Percentiles rank a stretch among this genome's conserved stretches.
These are phyloP conservation scores for Chiua virens DNA, from an alignment of 768 basidiomycete genomes.

Conservation along the genomic window DNA sequence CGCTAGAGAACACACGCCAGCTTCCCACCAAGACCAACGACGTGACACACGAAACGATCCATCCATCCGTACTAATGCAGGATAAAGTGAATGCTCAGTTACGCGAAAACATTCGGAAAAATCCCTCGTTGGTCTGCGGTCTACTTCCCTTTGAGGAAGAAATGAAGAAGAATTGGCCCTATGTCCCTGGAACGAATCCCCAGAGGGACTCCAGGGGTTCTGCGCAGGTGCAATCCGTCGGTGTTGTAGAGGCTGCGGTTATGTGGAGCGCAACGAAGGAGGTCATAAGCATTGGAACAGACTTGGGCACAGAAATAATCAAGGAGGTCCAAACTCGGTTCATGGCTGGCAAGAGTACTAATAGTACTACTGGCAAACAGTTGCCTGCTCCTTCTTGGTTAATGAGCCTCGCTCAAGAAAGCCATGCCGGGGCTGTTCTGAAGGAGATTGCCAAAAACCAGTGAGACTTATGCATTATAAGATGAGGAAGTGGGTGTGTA, in stretches of 20 bases:
- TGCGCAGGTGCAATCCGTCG: constrained; percentile 4
- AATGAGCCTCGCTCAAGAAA: constrained; percentile 24
- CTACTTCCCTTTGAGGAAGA: constrained; percentile 55
- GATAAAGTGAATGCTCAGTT: constrained; percentile 35
- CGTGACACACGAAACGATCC: constrained; percentile 59
- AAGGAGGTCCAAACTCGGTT: constrained; percentile 20
- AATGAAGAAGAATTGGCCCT: constrained; percentile 49
- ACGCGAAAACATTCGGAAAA: constrained; percentile 33
- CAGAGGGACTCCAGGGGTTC: constrained; percentile 8
- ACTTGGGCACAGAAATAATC: constrained; percentile 20
- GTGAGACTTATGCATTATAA: background rate
- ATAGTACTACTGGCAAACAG: constrained; percentile 8
- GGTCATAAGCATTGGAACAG: constrained; percentile 9
- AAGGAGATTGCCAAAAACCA: constrained; percentile 14
- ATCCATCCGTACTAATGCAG: constrained; percentile 58
- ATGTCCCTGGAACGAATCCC: constrained; percentile 27
- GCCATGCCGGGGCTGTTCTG: constrained; percentile 22
- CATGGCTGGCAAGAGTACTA: constrained; percentile 8
- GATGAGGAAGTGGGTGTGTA: background rate
- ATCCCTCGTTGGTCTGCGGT: constrained; percentile 43
- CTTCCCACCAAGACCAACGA: constrained; percentile 46
- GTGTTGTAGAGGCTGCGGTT: constrained; percentile 2
- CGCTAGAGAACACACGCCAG: constrained; percentile 44
- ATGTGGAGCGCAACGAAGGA: constrained; percentile 21
- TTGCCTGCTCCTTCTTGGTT: constrained; percentile 23